phyloP scores from a whole-genome alignment of 2,329 filamentous ascomycete genomes.

The Teratosphaeriaceae sp. region DNA sequence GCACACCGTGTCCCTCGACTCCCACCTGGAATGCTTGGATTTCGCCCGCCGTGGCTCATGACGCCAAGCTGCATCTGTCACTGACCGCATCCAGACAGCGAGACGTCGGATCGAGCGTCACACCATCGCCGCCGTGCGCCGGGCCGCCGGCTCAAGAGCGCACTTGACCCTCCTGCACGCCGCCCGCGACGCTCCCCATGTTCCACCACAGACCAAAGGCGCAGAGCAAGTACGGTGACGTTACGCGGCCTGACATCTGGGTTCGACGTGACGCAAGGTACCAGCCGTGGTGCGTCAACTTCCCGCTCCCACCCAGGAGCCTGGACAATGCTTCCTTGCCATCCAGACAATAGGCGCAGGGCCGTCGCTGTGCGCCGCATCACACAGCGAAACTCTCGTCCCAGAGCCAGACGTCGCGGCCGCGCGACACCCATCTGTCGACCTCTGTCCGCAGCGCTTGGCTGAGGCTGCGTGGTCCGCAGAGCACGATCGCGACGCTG shows the following conservation, averaged over 20 bases:
- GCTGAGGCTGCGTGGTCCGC: slow-evolving; percentile 62
- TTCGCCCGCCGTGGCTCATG: neutral
- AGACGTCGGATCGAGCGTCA: neutral
- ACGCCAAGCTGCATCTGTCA: neutral
- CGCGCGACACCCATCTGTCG: slow-evolving; percentile 56
- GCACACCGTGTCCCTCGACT: neutral
- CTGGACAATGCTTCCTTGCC: neutral
- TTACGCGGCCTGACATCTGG: neutral
- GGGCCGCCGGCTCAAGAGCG: neutral
- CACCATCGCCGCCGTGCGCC: neutral
- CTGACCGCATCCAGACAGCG: neutral
- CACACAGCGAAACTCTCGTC: slow-evolving; percentile 65
- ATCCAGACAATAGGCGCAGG: neutral
- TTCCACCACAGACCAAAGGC: neutral
- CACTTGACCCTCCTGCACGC: neutral
- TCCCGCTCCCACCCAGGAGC: neutral
- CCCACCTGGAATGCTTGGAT: neutral
- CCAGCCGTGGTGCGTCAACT: too few species aligned
- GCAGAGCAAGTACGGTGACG: neutral
- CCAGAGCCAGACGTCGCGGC: slow-evolving; percentile 66
- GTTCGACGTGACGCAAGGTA: neutral
- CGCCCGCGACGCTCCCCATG: neutral
- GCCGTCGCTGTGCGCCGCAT: too few species aligned
- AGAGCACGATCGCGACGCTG: slow-evolving; percentile 64
- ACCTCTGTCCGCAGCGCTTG: slow-evolving; percentile 54